Percentiles rank a stretch among this genome's conserved stretches.
These are phyloP conservation scores for Pyronema domesticum DNA, from an alignment of 495 filamentous ascomycete genomes.

Conservation along the genomic window DNA sequence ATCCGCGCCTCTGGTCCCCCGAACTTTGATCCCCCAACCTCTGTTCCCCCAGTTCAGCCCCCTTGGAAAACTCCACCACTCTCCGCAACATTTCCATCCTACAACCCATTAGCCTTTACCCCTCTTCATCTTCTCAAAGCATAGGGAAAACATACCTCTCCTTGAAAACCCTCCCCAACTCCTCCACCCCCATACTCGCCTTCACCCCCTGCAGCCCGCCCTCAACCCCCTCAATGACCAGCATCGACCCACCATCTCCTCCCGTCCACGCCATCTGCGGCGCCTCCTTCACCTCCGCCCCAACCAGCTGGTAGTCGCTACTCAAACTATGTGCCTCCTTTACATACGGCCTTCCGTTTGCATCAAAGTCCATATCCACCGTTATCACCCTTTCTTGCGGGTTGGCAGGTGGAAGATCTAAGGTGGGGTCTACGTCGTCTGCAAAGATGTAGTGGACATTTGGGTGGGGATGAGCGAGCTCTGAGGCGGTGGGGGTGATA, in stretches of 20 bases:
- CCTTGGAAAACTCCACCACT: constrained; percentile 31
- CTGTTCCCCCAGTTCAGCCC: neutral
- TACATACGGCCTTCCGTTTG: constrained; percentile 16
- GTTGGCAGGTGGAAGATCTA: constrained; percentile 29
- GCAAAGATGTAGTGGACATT: constrained; percentile 79
- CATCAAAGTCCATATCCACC: constrained; percentile 34
- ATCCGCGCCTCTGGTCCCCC: no score
- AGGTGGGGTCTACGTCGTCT: constrained; percentile 51
- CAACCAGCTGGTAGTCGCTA: constrained; percentile 36
- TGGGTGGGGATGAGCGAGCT: constrained; percentile 50
- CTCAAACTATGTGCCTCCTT: constrained; percentile 34
- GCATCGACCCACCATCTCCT: constrained; percentile 38
- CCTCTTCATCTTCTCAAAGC: neutral
- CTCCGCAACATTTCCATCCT: constrained; percentile 34
- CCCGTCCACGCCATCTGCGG: constrained; percentile 37
- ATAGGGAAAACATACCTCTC: constrained; percentile 27
- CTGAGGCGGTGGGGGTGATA: constrained; percentile 29
- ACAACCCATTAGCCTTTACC: neutral
- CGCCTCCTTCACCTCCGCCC: constrained; percentile 33
- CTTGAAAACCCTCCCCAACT: constrained; percentile 50
- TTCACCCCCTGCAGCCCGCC: constrained; percentile 24
- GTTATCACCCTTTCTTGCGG: constrained; percentile 36
- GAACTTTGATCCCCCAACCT: no score
- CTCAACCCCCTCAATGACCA: constrained; percentile 47
- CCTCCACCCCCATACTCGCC: constrained; percentile 29